Percentiles rank a stretch among this genome's conserved stretches.
These are phyloP conservation scores for Lachnum nothofagi DNA, from an alignment of 2,329 filamentous ascomycete genomes.

Conservation along the genomic window DNA sequence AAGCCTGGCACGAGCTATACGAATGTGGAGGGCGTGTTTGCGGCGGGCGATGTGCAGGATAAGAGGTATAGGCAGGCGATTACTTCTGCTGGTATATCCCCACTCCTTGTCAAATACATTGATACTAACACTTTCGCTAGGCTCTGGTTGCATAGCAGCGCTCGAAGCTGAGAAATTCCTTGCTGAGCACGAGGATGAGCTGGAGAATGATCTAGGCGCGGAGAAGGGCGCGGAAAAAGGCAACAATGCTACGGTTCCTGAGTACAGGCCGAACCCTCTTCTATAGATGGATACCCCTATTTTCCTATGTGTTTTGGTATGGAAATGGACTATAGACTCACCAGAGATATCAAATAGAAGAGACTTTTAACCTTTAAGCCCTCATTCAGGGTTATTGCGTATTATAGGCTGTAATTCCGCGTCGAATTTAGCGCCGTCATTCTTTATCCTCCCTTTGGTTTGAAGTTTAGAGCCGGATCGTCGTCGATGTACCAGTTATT, in stretches of 20 bases:
- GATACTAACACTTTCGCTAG: constrained; percentile 40
- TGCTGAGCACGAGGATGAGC: constrained; percentile 50
- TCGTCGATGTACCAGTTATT: no score
- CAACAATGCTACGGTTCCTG: constrained; percentile 50
- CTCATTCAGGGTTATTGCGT: no score
- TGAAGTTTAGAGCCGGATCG: no score
- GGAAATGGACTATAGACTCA: no score
- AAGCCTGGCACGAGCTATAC: constrained; percentile 84
- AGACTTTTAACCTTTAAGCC: no score
- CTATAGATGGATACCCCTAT: constrained; percentile 47
- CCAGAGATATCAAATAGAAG: no score
- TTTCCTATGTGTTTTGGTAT: no score
- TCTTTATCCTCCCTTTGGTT: no score
- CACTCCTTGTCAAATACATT: background rate
- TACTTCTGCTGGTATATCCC: constrained; percentile 79
- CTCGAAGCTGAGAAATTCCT: constrained; percentile 94
- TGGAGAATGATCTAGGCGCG: constrained; percentile 34
- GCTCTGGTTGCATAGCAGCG: constrained; percentile 90
- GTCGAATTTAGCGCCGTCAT: no score
- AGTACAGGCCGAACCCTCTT: constrained; percentile 60
- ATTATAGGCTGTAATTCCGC: no score
- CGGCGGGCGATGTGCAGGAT: constrained; percentile 95
- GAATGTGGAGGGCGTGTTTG: constrained; percentile 86
- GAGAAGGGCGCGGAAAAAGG: constrained; percentile 39
- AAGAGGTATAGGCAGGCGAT: constrained; percentile 98